These are phyloP conservation scores for Scenedesmus sp. DNA, from an alignment of 163 green algal genomes.

Conservation along the genomic window DNA sequence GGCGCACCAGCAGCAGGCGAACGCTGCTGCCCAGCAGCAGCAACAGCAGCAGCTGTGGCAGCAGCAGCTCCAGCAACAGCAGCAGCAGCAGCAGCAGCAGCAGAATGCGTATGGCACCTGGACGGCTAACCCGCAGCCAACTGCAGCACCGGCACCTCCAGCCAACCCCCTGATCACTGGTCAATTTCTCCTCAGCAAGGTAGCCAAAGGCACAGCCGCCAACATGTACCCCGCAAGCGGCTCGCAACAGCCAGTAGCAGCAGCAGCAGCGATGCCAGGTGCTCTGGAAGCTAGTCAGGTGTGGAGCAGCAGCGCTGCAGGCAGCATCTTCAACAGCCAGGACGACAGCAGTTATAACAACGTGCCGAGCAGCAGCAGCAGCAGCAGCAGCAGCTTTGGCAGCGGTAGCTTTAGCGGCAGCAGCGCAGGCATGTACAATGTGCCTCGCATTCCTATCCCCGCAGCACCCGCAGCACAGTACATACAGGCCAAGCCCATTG, in stretches of 20 bases:
- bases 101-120: background rate
- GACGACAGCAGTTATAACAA: slow-evolving; percentile 17
- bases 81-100: background rate
- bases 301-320: background rate
- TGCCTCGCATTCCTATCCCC: background rate
- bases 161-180: background rate
- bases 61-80: background rate
- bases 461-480: background rate
- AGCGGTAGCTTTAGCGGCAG: background rate
- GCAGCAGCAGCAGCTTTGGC: background rate
- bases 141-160: background rate
- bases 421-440: background rate
- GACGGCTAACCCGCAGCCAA: background rate
- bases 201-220: background rate
- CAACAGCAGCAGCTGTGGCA: slow-evolving; percentile 7
- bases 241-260: background rate
- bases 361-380: background rate
- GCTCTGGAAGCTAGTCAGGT: background rate
- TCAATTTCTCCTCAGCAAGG: background rate
- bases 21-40: background rate
- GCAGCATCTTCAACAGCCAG: background rate
- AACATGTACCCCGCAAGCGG: background rate
- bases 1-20: background rate
- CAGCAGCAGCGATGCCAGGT: slow-evolving; percentile 18
- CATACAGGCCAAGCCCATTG: background rate